Conservation (phyloP, 1,139 yeast species). For the Pichia sp. region DNA sequence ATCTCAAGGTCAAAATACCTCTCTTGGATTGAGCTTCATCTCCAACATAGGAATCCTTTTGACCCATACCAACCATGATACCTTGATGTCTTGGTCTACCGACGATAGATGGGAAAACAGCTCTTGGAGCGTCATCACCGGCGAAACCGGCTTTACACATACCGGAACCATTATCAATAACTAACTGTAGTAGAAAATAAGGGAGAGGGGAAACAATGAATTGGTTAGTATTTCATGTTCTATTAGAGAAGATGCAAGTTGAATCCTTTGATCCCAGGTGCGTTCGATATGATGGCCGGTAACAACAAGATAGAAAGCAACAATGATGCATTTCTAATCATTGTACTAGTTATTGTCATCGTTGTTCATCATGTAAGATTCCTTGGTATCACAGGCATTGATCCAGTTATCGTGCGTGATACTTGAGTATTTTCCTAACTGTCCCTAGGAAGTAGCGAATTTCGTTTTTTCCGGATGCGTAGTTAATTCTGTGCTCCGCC, state of each 20-base stretch:
- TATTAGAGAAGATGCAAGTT: too few relatives aligned
- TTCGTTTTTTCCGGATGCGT: background rate
- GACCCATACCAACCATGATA: slow-evolving; percentile 99
- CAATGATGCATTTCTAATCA: too few relatives aligned
- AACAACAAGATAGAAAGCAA: too few relatives aligned
- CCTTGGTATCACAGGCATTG: too few relatives aligned
- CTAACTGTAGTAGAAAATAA: slow-evolving; percentile 43
- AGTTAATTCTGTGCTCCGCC: background rate
- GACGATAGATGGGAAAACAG: slow-evolving; percentile 99
- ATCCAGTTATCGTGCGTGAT: too few relatives aligned
- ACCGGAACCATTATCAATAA: slow-evolving; percentile 99
- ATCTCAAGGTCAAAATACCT: slow-evolving; percentile 98
- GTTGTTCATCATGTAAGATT: too few relatives aligned
- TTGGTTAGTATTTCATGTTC: slow-evolving; percentile 14
- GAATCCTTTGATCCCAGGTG: background rate
- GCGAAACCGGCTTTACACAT: slow-evolving; percentile 99
- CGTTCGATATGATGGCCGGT: too few relatives aligned
- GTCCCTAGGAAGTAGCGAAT: background rate
- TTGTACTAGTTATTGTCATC: too few relatives aligned
- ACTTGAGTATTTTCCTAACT: background rate
- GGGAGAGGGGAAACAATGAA: slow-evolving; percentile 17
- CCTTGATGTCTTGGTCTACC: slow-evolving; percentile 99
- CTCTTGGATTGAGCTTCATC: slow-evolving; percentile 99
- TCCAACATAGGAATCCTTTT: slow-evolving; percentile 98
- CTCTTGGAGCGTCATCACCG: slow-evolving; percentile 99